Percentiles rank a stretch among this genome's conserved stretches.
These are phyloP conservation scores for Russula sp. DNA, from an alignment of 768 basidiomycete species.

Conservation along the genomic window DNA sequence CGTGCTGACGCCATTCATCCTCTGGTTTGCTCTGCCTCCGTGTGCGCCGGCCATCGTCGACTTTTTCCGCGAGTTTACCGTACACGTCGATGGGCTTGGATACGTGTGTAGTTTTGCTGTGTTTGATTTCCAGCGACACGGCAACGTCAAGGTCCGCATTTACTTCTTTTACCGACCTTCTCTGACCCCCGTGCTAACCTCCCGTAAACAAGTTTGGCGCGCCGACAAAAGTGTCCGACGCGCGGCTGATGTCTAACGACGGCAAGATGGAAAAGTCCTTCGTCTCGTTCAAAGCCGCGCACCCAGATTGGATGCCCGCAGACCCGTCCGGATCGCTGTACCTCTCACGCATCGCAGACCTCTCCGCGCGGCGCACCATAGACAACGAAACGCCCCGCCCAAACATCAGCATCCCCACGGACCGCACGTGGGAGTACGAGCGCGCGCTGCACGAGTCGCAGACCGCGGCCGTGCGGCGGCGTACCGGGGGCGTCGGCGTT, in stretches of 20 bases:
- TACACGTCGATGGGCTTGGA: conserved; percentile 93
- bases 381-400: conserved; percentile 17
- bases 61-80: conserved; percentile 96
- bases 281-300: conserved; percentile 90
- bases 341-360: conserved; percentile 69
- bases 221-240: conserved; percentile 59
- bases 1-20: conserved; percentile 86
- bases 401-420: conserved; percentile 25
- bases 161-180: neutral
- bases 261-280: conserved; percentile 99
- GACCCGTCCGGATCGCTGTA: conserved; percentile 91
- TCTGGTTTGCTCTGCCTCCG: conserved; percentile 86
- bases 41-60: conserved; percentile 92
- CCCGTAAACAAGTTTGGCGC: conserved; percentile 67
- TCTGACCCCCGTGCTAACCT: neutral
- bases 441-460: conserved; percentile 68
- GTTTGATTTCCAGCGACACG: conserved; percentile 94
- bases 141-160: conserved; percentile 70
- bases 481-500: conserved; percentile 29
- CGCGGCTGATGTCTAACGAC: conserved; percentile 77
- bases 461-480: conserved; percentile 41
- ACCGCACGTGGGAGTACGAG: conserved; percentile 69
- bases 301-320: conserved; percentile 92
- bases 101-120: conserved; percentile 98
- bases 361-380: conserved; percentile 11